phyloP scores from a whole-genome alignment of 306 rosid species.

The Lotus japonicus region DNA sequence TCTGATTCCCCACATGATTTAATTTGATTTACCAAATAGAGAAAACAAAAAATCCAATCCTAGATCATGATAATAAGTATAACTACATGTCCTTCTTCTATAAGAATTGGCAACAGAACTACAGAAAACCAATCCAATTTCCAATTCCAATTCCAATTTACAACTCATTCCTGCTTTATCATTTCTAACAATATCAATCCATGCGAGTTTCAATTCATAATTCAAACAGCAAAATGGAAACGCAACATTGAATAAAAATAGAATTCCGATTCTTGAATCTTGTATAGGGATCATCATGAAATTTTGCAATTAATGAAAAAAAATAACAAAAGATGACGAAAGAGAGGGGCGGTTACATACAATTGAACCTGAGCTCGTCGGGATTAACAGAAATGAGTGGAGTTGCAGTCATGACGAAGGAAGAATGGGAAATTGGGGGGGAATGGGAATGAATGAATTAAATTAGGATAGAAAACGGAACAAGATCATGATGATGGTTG shows the following conservation, averaged over 20 bases:
- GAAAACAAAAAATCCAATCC: background rate
- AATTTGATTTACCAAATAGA: background rate
- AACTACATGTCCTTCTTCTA: background rate
- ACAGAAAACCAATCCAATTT: background rate
- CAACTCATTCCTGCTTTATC: background rate
- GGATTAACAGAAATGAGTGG: conserved; percentile 57
- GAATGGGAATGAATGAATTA: too few relatives aligned
- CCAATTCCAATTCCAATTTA: background rate
- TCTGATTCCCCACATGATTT: background rate
- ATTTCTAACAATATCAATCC: background rate
- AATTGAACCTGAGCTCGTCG: conserved; percentile 74
- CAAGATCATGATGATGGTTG: background rate
- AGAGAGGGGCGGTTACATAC: conserved; percentile 26
- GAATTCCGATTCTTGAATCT: background rate
- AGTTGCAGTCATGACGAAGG: conserved; percentile 56
- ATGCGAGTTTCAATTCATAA: too few relatives aligned
- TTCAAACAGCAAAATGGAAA: background rate
- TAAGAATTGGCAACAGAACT: background rate
- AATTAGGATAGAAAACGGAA: background rate
- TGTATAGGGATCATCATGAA: background rate
- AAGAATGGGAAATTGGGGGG: too few relatives aligned
- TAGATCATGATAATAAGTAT: background rate
- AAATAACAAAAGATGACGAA: background rate
- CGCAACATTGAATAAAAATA: background rate
- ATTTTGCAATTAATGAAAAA: background rate